These are phyloP conservation scores for Phanerochaete sordida DNA, from an alignment of 768 basidiomycete species.

Conservation along the genomic window DNA sequence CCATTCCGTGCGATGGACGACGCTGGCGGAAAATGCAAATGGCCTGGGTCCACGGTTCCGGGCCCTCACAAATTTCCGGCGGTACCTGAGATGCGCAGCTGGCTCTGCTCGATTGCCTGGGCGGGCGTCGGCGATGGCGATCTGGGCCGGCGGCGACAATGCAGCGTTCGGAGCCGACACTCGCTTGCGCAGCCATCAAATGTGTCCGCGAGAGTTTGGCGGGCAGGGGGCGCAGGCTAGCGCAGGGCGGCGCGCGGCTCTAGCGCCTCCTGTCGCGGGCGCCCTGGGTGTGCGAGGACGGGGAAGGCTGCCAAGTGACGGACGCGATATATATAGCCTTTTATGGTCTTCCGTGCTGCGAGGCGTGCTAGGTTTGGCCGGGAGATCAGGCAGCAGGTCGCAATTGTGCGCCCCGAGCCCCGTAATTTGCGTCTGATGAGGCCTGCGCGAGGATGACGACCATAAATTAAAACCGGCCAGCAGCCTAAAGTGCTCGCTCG, in stretches of 20 bases:
- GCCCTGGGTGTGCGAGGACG: background rate
- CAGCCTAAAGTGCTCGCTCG: background rate
- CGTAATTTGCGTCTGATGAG: constrained; percentile 3
- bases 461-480: background rate
- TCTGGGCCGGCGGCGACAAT: background rate
- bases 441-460: background rate
- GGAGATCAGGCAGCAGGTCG: background rate
- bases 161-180: background rate
- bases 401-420: background rate
- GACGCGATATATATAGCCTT: background rate
- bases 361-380: background rate
- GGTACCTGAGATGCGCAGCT: background rate
- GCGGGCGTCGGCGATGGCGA: too few species aligned
- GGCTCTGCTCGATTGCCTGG: too few species aligned
- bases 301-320: background rate
- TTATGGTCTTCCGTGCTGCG: constrained; percentile 2
- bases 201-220: background rate
- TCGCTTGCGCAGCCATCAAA: background rate
- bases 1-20: too few species aligned
- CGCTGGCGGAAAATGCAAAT: background rate
- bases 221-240: too few species aligned
- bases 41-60: background rate
- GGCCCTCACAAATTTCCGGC: background rate
- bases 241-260: too few species aligned
- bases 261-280: background rate